These are phyloP conservation scores for Fragaria ananassa DNA, from an alignment of 306 rosid genomes.

Conservation along the genomic window DNA sequence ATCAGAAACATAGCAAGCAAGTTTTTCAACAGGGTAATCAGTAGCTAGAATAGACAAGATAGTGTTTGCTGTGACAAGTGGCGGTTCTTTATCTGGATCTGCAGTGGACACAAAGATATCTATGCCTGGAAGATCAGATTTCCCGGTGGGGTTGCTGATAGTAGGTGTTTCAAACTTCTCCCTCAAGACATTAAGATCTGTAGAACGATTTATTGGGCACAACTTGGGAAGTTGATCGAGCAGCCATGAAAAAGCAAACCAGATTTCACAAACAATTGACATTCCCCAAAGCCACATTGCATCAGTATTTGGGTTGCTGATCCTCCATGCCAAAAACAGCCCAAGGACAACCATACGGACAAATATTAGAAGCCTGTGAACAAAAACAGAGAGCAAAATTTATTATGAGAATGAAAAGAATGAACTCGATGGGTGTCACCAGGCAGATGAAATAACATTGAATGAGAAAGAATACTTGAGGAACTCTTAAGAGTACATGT, in stretches of 20 bases:
- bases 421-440: not conserved
- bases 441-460: not conserved
- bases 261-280: conserved; percentile 91
- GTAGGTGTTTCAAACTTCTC: conserved; percentile 78
- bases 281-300: conserved; percentile 96
- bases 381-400: conserved; percentile 22
- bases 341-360: conserved; percentile 68
- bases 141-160: conserved; percentile 75
- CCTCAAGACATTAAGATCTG: conserved; percentile 82
- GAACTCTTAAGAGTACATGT: not conserved
- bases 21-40: conserved; percentile 95
- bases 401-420: conserved; percentile 10
- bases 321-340: conserved; percentile 79
- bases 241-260: conserved; percentile 99
- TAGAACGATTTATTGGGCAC: conserved; percentile 77
- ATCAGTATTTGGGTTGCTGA: conserved; percentile 52
- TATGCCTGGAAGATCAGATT: conserved; percentile 93
- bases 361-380: conserved; percentile 67
- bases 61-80: conserved; percentile 93
- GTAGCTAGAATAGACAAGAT: conserved; percentile 87
- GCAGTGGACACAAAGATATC: conserved; percentile 95
- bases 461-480: conserved; percentile 2
- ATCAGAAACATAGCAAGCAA: conserved; percentile 95
- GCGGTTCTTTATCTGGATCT: conserved; percentile 98
- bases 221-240: conserved; percentile 89